Conservation (phyloP, 192 early-diverging fungal species). For the Backusella morwellensis region DNA sequence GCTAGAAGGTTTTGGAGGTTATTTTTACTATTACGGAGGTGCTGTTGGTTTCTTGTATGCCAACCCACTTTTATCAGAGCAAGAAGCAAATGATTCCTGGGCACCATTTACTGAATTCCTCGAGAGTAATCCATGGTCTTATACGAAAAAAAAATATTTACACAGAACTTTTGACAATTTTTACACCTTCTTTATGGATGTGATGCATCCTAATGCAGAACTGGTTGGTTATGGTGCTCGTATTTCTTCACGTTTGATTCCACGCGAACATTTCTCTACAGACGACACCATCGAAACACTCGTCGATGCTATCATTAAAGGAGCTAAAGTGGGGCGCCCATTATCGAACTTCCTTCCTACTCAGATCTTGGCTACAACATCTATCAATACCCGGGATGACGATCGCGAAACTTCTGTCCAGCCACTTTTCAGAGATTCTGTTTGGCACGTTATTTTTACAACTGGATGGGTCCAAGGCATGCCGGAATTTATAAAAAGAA, state of each 20-base stretch:
- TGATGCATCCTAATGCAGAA: background rate
- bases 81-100: conserved; percentile 1
- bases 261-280: conserved; percentile 30
- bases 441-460: conserved; percentile 11
- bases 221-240: conserved; percentile 21
- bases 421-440: background rate
- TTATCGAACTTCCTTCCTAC: background rate
- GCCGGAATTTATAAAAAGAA: background rate
- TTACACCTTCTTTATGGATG: background rate
- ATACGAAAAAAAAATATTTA: background rate
- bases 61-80: conserved; percentile 4
- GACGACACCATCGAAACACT: background rate
- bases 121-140: background rate
- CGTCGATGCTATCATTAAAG: conserved; percentile 9
- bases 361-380: conserved; percentile 17
- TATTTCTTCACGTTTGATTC: conserved; percentile 38
- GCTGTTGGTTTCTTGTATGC: background rate
- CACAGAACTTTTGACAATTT: background rate
- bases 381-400: background rate
- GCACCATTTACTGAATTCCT: background rate
- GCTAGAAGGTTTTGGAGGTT: background rate
- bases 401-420: conserved; percentile 5
- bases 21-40: background rate
- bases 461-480: conserved; percentile 2
- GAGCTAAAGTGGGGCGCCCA: conserved; percentile 3